Base-by-base conservation (phyloP, 2,329 filamentous ascomycete species). In the Thelonectria rubi region DNA sequence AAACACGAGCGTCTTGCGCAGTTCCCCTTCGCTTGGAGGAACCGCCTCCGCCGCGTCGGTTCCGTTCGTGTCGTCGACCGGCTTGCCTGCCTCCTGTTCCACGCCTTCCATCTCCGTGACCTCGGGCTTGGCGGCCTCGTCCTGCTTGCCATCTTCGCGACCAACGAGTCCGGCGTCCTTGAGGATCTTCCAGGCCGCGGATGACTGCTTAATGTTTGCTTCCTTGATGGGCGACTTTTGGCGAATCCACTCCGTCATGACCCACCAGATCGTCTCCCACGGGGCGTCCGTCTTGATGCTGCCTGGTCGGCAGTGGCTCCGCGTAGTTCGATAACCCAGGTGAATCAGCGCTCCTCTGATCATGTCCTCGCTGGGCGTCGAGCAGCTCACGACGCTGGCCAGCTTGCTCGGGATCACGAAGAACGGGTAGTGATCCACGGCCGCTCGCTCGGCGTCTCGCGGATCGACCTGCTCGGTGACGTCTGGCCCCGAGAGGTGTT, bases 221-320 rank as follows among this genome's bases (percentile, higher is more conserved):
- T 89, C 86, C 73, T 91, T 96, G 60, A 97, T 83, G 0, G 94
- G 93, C 0, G 86, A 84, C 71, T 90, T 91, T 74, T 97, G 93
- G 21, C 90, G 86, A 14, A 91, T 87, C 93, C 93, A 99, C 77
- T 97, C 93, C 24, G 92, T 86, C 87, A 98, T 95, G 26, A 98
- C 82, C 74, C 96, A 91, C 94, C 95, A 98, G 49, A 99, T 86
- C 0, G 92, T 88, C 5, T 82, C 82, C 93, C 93, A 99, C 0
- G 94, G 92, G 14, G 95, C 95, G 77, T 98, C 88, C 0, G 95
- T 98, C 80, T 96, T 97, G 77, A 98, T 88, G 72, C 92, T 95
- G 24, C 94, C 94, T 0, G 92, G 86, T 68, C 93, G 93, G 70
- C 93, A 93, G 76, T 99, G 95, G 69, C 92, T 97, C 71, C 94